Percentiles rank a stretch among this genome's conserved stretches.
Evolutionary conservation across 2,329 filamentous ascomycete genomes (phyloP).

Genomic region (Botrytis sinoallii): DNA sequence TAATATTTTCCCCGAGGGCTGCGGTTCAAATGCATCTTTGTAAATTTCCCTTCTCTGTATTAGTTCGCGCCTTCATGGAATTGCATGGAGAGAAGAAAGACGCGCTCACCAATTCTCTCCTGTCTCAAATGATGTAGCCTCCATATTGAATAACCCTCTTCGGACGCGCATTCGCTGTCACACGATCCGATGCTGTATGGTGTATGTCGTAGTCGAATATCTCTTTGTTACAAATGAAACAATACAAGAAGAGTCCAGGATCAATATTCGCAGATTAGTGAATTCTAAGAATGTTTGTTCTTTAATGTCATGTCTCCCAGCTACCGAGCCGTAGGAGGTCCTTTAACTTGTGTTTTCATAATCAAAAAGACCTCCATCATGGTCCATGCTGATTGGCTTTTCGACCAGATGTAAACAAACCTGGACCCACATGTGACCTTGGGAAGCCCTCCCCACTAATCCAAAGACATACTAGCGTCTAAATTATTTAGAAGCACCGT

Average conservation of each 20-base stretch:
- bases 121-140: constrained; percentile 8
- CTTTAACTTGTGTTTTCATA: constrained; percentile 4
- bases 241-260: neutral
- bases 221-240: neutral
- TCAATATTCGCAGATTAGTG: constrained; percentile 1
- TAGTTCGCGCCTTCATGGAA: neutral
- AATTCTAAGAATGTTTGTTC: constrained; percentile 7
- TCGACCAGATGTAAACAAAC: constrained; percentile 15
- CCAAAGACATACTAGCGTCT: constrained; percentile 22
- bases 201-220: neutral
- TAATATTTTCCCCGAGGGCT: constrained; percentile 21
- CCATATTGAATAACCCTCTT: constrained; percentile 2
- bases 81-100: neutral
- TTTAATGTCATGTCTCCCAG: neutral
- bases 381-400: constrained; percentile 1
- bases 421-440: neutral
- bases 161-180: neutral
- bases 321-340: neutral
- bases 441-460: neutral
- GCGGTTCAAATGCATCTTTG: constrained; percentile 34
- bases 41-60: constrained; percentile 31
- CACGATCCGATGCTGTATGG: neutral
- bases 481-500: constrained; percentile 26
- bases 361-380: neutral
- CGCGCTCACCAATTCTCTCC: constrained; percentile 24